These are phyloP conservation scores for Didymella sp. DNA, from an alignment of 2,329 filamentous ascomycete species.

Conservation along the genomic window DNA sequence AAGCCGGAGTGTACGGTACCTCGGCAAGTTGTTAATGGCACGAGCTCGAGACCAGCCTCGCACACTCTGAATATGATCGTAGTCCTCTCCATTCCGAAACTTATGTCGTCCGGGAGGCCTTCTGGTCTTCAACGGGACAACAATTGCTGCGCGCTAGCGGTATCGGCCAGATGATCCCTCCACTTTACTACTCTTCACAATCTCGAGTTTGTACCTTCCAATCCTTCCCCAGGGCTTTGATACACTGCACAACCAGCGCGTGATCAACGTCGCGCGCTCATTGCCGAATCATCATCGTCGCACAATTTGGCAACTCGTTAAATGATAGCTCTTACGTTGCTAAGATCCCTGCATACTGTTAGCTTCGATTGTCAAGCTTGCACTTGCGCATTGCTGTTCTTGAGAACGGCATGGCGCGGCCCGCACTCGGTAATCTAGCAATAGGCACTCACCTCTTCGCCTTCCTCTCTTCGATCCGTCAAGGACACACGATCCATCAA, in stretches of 20 bases:
- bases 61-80: background rate
- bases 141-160: background rate
- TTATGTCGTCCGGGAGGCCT: background rate
- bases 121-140: background rate
- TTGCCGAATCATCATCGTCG: background rate
- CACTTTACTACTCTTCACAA: background rate
- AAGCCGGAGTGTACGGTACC: background rate
- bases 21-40: background rate
- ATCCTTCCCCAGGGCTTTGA: background rate
- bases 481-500: conserved; percentile 1
- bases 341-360: background rate
- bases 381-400: background rate
- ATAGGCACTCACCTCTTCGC: background rate
- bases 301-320: background rate
- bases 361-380: background rate
- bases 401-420: background rate
- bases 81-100: background rate
- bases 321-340: background rate
- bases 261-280: background rate
- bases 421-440: background rate
- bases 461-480: background rate
- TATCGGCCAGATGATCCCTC: background rate
- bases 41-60: background rate
- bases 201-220: background rate
- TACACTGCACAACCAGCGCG: background rate